Evolutionary conservation across 106 monocot species (phyloP).

Genomic region (Platanthera zijinensis): DNA sequence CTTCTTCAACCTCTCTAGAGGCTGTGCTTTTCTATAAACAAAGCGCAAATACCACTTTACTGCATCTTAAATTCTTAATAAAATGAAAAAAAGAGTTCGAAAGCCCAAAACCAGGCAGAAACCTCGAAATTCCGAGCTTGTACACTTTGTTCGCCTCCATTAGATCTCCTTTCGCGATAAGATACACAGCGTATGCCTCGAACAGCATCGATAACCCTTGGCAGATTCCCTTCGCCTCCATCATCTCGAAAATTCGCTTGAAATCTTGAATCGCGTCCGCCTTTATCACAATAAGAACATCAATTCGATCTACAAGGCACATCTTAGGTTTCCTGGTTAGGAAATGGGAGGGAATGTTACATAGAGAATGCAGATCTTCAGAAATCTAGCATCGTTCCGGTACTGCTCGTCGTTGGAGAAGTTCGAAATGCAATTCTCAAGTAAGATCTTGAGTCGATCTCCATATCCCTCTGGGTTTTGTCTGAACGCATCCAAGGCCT

Average conservation of each 20-base stretch:
- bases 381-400: conserved; percentile 52
- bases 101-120: conserved; percentile 2
- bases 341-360: conserved; percentile 21
- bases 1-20: conserved; percentile 54
- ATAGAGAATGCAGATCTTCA: conserved; percentile 70
- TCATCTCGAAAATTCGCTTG: conserved; percentile 36
- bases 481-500: conserved; percentile 31
- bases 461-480: conserved; percentile 11
- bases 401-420: conserved; percentile 42
- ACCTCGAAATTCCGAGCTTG: conserved; percentile 74
- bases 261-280: conserved; percentile 62
- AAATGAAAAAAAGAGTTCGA: not conserved
- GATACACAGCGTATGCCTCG: conserved; percentile 58
- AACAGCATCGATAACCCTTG: conserved; percentile 48
- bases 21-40: conserved; percentile 59
- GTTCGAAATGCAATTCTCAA: conserved; percentile 49
- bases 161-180: conserved; percentile 33
- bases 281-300: conserved; percentile 28
- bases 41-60: not conserved
- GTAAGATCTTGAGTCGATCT: conserved; percentile 14
- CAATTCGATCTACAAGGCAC: not conserved
- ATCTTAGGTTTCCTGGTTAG: not conserved
- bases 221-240: conserved; percentile 62
- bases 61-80: not conserved
- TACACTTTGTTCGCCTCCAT: conserved; percentile 46